Conservation (phyloP, 306 rosid genomes). For the Prunus salicina region DNA sequence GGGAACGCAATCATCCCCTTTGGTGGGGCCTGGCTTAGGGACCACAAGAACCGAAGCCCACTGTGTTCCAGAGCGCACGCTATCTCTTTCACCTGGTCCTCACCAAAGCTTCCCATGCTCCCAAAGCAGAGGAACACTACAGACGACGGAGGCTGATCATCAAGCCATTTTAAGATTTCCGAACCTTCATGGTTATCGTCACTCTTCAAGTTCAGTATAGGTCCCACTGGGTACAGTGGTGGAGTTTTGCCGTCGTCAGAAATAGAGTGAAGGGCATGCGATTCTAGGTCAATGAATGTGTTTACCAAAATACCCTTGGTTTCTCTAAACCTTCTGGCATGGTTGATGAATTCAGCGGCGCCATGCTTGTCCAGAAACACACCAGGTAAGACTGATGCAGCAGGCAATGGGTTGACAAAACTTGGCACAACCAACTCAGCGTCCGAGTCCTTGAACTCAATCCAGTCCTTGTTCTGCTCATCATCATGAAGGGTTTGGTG, state of each 20-base stretch:
- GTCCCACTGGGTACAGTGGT: conserved; percentile 35
- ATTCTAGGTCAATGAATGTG: conserved; percentile 18
- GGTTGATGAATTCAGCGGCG: not conserved
- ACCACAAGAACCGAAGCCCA: conserved; percentile 21
- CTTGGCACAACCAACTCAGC: conserved; percentile 20
- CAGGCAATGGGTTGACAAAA: conserved; percentile 25
- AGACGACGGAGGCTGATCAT: conserved; percentile 23
- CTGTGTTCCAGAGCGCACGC: conserved; percentile 16
- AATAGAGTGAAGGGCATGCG: not conserved
- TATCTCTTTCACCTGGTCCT: conserved; percentile 23
- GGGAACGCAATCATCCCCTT: not conserved
- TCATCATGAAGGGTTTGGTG: conserved; percentile 34
- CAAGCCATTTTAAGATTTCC: conserved; percentile 24
- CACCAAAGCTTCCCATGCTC: conserved; percentile 25
- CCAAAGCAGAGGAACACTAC: conserved; percentile 45
- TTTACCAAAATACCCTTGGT: conserved; percentile 28
- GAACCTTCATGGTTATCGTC: not conserved
- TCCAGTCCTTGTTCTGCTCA: conserved; percentile 1
- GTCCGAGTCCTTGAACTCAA: not conserved
- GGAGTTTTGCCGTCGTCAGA: conserved; percentile 4
- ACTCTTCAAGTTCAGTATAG: conserved; percentile 12
- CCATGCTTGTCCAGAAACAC: not conserved
- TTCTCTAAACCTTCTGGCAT: conserved; percentile 20
- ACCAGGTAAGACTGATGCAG: not conserved
- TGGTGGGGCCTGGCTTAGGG: conserved; percentile 6